A percentile compares a stretch with the other conserved stretches of the same genome.
Evolutionary conservation across 2,329 filamentous ascomycete species (phyloP).

Genomic region (Aspergillus eucalypticola): DNA sequence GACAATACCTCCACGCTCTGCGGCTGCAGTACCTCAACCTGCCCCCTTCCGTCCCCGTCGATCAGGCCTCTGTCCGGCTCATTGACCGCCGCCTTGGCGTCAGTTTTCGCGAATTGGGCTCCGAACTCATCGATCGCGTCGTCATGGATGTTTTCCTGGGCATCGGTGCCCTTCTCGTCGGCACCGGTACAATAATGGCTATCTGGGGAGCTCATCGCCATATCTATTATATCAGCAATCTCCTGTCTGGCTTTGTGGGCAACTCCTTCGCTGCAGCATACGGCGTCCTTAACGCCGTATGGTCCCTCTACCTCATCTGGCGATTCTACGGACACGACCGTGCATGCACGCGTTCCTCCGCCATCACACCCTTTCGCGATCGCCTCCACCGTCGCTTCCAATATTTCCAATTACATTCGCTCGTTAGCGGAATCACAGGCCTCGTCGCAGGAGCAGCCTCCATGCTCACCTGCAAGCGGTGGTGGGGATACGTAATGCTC

Average conservation of each 20-base stretch:
- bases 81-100: conserved; percentile 47
- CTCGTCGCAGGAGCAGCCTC: conserved; percentile 52
- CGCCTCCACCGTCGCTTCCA: conserved; percentile 42
- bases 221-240: conserved; percentile 51
- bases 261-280: conserved; percentile 54
- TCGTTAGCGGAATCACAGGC: conserved; percentile 48
- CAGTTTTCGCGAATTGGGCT: conserved; percentile 51
- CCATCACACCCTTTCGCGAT: conserved; percentile 19
- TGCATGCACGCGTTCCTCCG: conserved; percentile 26
- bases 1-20: conserved; percentile 31
- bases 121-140: conserved; percentile 53
- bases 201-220: conserved; percentile 49
- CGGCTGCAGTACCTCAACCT: conserved; percentile 14
- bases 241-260: conserved; percentile 58
- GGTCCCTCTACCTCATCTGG: conserved; percentile 48
- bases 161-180: conserved; percentile 52
- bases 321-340: conserved; percentile 44
- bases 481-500: conserved; percentile 56
- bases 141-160: conserved; percentile 55
- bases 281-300: conserved; percentile 51
- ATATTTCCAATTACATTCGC: conserved; percentile 47
- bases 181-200: conserved; percentile 55
- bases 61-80: conserved; percentile 21
- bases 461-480: conserved; percentile 52
- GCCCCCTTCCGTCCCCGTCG: conserved; percentile 13